These are phyloP conservation scores for Solanum chacoense DNA, from an alignment of 305 asterid species.

Conservation along the genomic window DNA sequence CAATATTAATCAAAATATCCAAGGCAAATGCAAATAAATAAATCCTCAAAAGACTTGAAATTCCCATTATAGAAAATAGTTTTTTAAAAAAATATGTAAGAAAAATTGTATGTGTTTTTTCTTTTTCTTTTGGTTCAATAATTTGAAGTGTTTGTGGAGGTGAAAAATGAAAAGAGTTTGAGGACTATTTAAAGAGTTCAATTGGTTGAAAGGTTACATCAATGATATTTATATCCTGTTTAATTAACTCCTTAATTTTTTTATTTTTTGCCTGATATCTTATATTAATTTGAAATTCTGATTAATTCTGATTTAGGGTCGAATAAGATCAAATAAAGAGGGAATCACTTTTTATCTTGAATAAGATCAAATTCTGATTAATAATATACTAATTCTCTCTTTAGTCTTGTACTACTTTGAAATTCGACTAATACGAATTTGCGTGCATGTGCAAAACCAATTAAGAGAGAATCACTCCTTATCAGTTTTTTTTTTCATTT, in stretches of 20 bases:
- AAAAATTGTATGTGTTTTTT: neutral
- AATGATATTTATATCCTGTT: slow-evolving; percentile 11
- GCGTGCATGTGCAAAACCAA: neutral
- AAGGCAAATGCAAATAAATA: slow-evolving; percentile 2
- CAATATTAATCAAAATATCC: neutral
- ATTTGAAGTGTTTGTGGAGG: neutral
- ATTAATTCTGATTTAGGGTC: neutral
- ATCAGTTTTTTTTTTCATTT: neutral
- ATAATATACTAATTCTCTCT: too few species aligned
- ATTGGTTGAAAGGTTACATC: slow-evolving; percentile 45
- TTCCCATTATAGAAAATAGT: neutral
- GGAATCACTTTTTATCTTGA: neutral
- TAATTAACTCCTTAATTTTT: slow-evolving; percentile 6
- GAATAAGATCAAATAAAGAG: neutral
- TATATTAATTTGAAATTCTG: fast-evolving
- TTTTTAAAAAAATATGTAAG: neutral
- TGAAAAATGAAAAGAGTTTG: neutral
- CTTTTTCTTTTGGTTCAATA: neutral
- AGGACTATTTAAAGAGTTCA: neutral
- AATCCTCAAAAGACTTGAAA: slow-evolving; percentile 2
- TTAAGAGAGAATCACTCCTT: neutral
- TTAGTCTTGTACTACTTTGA: neutral
- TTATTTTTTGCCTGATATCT: neutral
- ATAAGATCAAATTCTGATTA: too few species aligned
- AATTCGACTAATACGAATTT: neutral